phyloP scores from a whole-genome alignment of 2,329 filamentous ascomycete species.

The Cladosporium halotolerans region DNA sequence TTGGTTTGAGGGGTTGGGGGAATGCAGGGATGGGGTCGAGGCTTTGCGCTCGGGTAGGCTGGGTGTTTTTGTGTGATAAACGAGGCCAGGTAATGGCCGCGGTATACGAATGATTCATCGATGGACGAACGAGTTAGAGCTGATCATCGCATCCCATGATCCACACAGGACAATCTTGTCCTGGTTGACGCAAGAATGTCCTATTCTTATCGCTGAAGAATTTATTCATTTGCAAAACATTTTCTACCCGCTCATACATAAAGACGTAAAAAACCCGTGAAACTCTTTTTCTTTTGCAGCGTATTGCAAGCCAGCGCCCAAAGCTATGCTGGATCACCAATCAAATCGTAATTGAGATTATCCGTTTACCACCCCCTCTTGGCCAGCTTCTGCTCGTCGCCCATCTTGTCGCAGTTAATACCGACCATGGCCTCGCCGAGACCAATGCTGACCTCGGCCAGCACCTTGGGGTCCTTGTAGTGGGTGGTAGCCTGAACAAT shows the following conservation, averaged over 20 bases:
- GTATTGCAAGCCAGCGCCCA: constrained; percentile 4
- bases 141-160: no score
- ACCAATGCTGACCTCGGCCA: constrained; percentile 81
- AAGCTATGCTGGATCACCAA: constrained; percentile 2
- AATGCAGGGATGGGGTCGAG: not conserved
- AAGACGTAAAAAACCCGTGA: not conserved
- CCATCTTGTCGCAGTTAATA: constrained; percentile 77
- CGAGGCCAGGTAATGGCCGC: no score
- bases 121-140: no score
- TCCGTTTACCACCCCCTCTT: constrained; percentile 69
- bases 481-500: constrained; percentile 94
- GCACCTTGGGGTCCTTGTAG: constrained; percentile 74
- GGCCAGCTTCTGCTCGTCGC: constrained; percentile 73
- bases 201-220: not conserved
- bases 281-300: not conserved
- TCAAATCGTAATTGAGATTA: not conserved
- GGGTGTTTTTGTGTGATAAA: not conserved
- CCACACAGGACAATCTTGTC: no score
- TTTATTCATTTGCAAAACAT: not conserved
- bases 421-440: constrained; percentile 98
- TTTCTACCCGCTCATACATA: not conserved
- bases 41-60: not conserved
- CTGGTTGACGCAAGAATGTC: no score
- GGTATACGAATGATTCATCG: no score
- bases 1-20: constrained; percentile 30